Conservation (phyloP, 2,329 filamentous ascomycete species). For the Orbilia quercus region DNA sequence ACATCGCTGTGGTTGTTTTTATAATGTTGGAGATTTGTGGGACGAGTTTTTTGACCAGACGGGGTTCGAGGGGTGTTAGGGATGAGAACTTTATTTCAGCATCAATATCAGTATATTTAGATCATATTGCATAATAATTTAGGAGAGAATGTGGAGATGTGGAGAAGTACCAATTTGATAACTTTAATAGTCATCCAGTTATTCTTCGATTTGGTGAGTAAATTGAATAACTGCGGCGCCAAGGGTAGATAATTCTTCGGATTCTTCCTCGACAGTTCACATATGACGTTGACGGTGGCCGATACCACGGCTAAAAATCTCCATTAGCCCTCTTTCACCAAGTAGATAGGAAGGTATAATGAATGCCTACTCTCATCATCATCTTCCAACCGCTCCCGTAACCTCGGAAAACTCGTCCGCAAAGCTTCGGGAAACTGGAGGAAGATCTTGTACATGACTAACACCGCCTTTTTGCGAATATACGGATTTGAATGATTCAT, state of each 20-base stretch:
- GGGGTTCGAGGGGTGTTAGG: constrained; percentile 88
- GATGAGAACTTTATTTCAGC: constrained; percentile 79
- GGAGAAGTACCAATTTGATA: constrained; percentile 84
- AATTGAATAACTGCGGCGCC: constrained; percentile 88
- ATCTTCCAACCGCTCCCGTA: constrained; percentile 93
- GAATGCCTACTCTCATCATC: constrained; percentile 76
- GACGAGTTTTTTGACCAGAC: constrained; percentile 88
- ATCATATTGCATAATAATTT: too few relatives aligned
- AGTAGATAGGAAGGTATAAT: background rate
- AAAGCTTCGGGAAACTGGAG: constrained; percentile 96
- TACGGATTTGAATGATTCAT: constrained; percentile 85
- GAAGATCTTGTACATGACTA: constrained; percentile 91
- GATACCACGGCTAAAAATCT: constrained; percentile 75
- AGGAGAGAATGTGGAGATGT: too few relatives aligned
- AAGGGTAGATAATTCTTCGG: constrained; percentile 93
- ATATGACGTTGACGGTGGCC: constrained; percentile 95
- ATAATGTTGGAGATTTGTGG: constrained; percentile 93
- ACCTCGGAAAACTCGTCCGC: constrained; percentile 93
- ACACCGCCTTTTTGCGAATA: constrained; percentile 94
- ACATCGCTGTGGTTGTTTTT: constrained; percentile 95
- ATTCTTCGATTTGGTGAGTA: constrained; percentile 90
- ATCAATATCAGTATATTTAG: too few relatives aligned
- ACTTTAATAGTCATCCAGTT: constrained; percentile 99
- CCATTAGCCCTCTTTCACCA: constrained; percentile 25
- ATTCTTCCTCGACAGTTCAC: constrained; percentile 91